These are phyloP conservation scores for Moniliella sp. DNA, from an alignment of 1,284 basidiomycete genomes.

Conservation along the genomic window DNA sequence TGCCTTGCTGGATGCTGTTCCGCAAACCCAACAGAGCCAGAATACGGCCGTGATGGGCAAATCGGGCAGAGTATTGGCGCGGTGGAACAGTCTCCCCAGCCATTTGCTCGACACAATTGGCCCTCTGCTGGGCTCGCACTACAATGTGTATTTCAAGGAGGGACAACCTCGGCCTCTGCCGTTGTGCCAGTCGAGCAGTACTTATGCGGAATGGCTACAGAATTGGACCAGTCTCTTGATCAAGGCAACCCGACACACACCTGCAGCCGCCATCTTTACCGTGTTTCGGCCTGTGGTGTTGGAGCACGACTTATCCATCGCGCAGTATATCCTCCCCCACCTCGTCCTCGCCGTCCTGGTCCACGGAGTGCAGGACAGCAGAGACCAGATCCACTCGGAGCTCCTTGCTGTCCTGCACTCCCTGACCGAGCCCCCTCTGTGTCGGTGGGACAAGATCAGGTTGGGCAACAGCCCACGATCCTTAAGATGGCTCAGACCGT, in stretches of 20 bases:
- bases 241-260: neutral
- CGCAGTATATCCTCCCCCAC: conserved; percentile 73
- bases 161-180: conserved; percentile 9
- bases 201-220: conserved; percentile 90
- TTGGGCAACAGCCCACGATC: conserved; percentile 20
- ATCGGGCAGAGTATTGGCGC: conserved; percentile 42
- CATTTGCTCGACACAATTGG: conserved; percentile 67
- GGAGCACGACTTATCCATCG: conserved; percentile 72
- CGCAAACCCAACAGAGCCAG: conserved; percentile 7
- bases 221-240: conserved; percentile 73
- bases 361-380: conserved; percentile 47
- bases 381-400: conserved; percentile 48
- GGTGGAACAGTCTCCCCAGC: conserved; percentile 58
- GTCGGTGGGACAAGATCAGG: conserved; percentile 36
- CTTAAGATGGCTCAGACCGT: too few relatives aligned
- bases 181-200: conserved; percentile 50
- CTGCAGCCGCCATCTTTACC: conserved; percentile 46
- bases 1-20: conserved; percentile 40
- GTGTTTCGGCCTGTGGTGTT: conserved; percentile 58
- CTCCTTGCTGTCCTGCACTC: conserved; percentile 63
- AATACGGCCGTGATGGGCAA: conserved; percentile 31
- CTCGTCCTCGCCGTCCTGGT: conserved; percentile 68
- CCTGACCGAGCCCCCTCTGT: conserved; percentile 69
- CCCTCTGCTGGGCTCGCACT: conserved; percentile 43
- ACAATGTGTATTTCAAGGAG: conserved; percentile 14